Base-by-base conservation (phyloP, 2,329 filamentous ascomycete genomes). In the Trichoderma sp. region DNA sequence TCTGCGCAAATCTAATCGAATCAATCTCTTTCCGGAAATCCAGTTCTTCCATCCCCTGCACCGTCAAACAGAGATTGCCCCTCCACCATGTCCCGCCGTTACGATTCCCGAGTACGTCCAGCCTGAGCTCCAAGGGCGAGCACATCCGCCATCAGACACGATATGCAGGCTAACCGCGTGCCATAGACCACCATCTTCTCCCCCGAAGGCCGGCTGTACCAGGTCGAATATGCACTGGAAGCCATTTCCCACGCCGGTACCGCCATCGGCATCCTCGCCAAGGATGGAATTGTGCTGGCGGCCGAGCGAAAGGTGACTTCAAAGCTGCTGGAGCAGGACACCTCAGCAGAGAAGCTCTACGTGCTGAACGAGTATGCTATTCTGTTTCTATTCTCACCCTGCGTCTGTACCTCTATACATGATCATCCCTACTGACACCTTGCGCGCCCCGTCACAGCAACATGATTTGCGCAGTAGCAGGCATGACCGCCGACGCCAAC, bases 391-490 rank as follows among this genome's bases (percentile, higher is more conserved):
- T 47, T n/a, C 15, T 23, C 23, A 23, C 4, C n/a, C 6, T 13
- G 20, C 5, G 5, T 32, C n/a, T 20, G 34, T 6, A 3, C 30
- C 20, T n/a, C 1, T 13, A 8, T 3, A 20, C 34, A 12, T 12
- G 4, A 15, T 39, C 8, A 3, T 26, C 23, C 32, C 15, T 12
- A 6, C 66, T 50, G 36, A 61, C 36, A n/a, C 2, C 12, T 34
- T 32, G 28, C 13, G 28, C 13, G 34, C 17, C 39, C 12, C 17
- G 6, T 76, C 13, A 3, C 32, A 98, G 95, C 86, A 99, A 99
- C 87, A 99, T 99, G 97, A 98, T 99, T 84, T 98, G 95, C 84
- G 96, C 96, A 73, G 96, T 99, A 73, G 96, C 96, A 78, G 96
- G 96, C 81, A 98, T 99, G 95, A 99, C 95, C 59, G 96, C 96